A percentile compares a stretch with the other conserved stretches of the same genome.
phyloP scores from a whole-genome alignment of 2,329 filamentous ascomycete genomes.

The Hymenoscyphus scutula region DNA sequence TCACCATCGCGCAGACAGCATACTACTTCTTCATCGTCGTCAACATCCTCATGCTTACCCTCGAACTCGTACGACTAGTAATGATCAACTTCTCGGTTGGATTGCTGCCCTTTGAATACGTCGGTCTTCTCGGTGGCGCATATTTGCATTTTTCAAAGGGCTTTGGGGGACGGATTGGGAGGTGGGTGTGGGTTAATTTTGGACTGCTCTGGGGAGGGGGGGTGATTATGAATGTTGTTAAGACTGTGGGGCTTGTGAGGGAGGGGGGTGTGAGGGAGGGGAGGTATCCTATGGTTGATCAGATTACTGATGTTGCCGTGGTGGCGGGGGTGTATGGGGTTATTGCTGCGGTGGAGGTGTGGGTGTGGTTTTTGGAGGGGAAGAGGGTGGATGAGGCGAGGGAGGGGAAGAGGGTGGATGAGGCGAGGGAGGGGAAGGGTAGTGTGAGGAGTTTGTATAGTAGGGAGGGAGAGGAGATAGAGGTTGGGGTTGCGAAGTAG shows the following conservation, averaged over 20 bases:
- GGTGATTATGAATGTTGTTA: slow-evolving; percentile 31
- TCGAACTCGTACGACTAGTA: slow-evolving; percentile 37
- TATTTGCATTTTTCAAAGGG: slow-evolving; percentile 31
- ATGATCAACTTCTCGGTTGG: slow-evolving; percentile 36
- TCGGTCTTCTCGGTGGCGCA: slow-evolving; percentile 32
- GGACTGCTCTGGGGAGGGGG: slow-evolving; percentile 35
- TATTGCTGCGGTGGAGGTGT: slow-evolving; percentile 32
- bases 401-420: slow-evolving; percentile 20
- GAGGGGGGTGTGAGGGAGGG: slow-evolving; percentile 33
- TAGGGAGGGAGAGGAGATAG: slow-evolving; percentile 8
- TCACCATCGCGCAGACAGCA: slow-evolving; percentile 21
- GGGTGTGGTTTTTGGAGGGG: slow-evolving; percentile 25
- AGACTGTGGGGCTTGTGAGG: slow-evolving; percentile 33
- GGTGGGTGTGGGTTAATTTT: slow-evolving; percentile 31
- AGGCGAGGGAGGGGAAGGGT: slow-evolving; percentile 9
- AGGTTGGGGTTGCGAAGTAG: not conserved
- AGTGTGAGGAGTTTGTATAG: slow-evolving; percentile 13
- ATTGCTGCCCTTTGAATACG: slow-evolving; percentile 37
- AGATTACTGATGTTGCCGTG: slow-evolving; percentile 37
- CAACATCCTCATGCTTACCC: slow-evolving; percentile 35
- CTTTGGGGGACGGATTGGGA: slow-evolving; percentile 21
- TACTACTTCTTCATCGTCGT: slow-evolving; percentile 36
- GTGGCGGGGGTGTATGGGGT: slow-evolving; percentile 38
- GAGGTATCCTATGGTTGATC: slow-evolving; percentile 37
- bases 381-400: too few relatives aligned